Conservation (phyloP, 805 yeast genomes). For the Pichia kluyveri region DNA sequence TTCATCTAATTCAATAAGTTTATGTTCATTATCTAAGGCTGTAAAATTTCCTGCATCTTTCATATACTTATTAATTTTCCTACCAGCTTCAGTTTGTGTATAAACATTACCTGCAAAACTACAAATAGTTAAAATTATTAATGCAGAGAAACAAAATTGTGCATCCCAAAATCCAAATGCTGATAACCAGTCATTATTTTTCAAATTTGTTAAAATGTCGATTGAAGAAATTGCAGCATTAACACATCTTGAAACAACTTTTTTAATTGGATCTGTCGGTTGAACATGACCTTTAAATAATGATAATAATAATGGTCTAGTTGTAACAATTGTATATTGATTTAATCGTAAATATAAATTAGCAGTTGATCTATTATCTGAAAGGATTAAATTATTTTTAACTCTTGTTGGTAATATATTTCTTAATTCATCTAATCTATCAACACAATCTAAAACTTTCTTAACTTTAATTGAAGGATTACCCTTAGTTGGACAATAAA, state of each 20-base stretch:
- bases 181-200: constrained; percentile 22
- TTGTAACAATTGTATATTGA: constrained; percentile 25
- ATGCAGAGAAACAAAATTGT: constrained; percentile 23
- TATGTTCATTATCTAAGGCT: constrained; percentile 23
- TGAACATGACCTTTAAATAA: constrained; percentile 21
- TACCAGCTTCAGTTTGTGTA: constrained; percentile 16
- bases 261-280: constrained; percentile 15
- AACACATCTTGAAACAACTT: constrained; percentile 22
- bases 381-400: constrained; percentile 11
- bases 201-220: constrained; percentile 9
- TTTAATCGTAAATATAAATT: constrained; percentile 25
- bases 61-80: constrained; percentile 17
- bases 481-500: constrained; percentile 17
- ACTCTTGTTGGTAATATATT: constrained; percentile 15
- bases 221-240: constrained; percentile 13
- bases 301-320: constrained; percentile 25
- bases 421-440: constrained; percentile 18
- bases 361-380: constrained; percentile 20
- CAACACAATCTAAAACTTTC: constrained; percentile 17
- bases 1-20: constrained; percentile 18
- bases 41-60: constrained; percentile 24
- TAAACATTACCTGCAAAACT: constrained; percentile 14
- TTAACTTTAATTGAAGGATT: constrained; percentile 16
- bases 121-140: constrained; percentile 22
- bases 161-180: constrained; percentile 29